phyloP scores from a whole-genome alignment of 2,329 filamentous ascomycete species.

The Chaetomium sp. region DNA sequence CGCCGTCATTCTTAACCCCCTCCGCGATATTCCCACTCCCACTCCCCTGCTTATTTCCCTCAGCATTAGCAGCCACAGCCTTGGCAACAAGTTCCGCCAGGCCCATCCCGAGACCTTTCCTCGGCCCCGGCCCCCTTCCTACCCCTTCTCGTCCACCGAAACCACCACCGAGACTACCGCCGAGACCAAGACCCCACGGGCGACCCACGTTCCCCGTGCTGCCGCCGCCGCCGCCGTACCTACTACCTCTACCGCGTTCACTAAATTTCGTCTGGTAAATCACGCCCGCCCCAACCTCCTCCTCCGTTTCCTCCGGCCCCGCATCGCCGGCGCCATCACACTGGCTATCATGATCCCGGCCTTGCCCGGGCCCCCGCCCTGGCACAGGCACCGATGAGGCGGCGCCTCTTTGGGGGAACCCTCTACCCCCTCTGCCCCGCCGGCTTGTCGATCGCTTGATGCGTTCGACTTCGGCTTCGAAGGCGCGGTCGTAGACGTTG shows the following conservation, averaged over 20 bases:
- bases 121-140: neutral
- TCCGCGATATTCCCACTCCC: neutral
- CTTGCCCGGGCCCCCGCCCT: constrained; percentile 25
- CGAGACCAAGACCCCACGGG: neutral
- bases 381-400: constrained; percentile 22
- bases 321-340: neutral
- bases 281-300: neutral
- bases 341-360: neutral
- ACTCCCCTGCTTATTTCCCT: neutral
- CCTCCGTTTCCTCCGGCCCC: constrained; percentile 1
- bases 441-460: constrained; percentile 41
- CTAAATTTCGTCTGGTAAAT: constrained; percentile 10
- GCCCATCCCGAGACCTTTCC: neutral
- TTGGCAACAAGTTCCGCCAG: constrained; percentile 20
- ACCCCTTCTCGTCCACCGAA: neutral
- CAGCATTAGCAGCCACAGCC: constrained; percentile 10
- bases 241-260: neutral
- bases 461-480: constrained; percentile 71
- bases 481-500: constrained; percentile 83
- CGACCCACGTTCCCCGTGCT: neutral
- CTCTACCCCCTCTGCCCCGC: neutral
- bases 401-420: no score
- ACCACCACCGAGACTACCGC: neutral
- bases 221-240: neutral
- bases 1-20: no score